Evolutionary conservation across 129 eudicot genomes (phyloP).

Genomic region (Apium graveolens): DNA sequence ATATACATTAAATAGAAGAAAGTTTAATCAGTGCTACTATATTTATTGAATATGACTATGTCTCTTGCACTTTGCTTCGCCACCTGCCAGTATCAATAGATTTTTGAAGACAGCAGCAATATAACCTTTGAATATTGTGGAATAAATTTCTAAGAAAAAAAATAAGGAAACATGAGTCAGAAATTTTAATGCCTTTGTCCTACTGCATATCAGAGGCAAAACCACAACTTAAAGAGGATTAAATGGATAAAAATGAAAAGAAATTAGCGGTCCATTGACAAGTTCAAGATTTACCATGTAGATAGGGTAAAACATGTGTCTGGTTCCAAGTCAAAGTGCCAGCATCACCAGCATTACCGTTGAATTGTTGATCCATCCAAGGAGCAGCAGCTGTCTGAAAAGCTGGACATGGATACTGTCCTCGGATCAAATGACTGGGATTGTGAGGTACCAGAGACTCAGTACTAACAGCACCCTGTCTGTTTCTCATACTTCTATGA

Average conservation of each 20-base stretch:
- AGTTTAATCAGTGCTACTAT: neutral
- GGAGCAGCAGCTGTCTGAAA: slow-evolving; percentile 36
- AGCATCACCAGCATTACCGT: slow-evolving; percentile 32
- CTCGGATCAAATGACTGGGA: slow-evolving; percentile 40
- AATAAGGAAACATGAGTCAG: slow-evolving; percentile 5
- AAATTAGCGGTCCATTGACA: neutral
- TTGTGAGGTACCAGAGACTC: slow-evolving; percentile 39
- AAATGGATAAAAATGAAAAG: neutral
- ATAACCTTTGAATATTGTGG: slow-evolving; percentile 1
- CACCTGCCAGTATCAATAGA: neutral
- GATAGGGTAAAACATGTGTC: slow-evolving; percentile 44
- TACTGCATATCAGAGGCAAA: neutral
- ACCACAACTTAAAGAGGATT: neutral
- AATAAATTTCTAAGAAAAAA: neutral
- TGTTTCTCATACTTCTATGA: slow-evolving; percentile 32
- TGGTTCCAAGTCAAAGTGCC: slow-evolving; percentile 50
- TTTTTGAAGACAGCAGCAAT: neutral
- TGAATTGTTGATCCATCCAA: slow-evolving; percentile 51
- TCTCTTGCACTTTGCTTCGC: neutral
- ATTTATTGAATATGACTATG: slow-evolving; percentile 6
- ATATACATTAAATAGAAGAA: neutral
- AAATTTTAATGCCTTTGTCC: neutral
- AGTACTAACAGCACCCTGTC: slow-evolving; percentile 26
- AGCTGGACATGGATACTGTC: slow-evolving; percentile 37
- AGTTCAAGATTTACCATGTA: slow-evolving; percentile 41